Conservation (phyloP, 2,329 filamentous ascomycete genomes). For the Ceratocystis smalleyi region DNA sequence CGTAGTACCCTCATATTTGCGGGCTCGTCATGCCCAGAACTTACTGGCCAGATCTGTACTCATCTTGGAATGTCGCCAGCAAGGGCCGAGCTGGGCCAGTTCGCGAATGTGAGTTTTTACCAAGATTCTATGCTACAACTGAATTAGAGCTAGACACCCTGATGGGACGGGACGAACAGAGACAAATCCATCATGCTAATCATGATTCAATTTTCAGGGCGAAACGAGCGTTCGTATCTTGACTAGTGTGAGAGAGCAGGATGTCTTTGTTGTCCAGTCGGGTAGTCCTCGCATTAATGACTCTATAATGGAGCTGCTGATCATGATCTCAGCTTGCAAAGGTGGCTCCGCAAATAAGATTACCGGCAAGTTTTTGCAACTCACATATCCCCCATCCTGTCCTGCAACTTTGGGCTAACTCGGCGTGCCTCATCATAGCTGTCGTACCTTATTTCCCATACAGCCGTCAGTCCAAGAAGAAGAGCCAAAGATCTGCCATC, state of each 20-base stretch:
- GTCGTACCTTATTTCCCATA: conserved; percentile 97
- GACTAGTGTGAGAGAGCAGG: conserved; percentile 80
- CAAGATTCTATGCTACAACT: not conserved
- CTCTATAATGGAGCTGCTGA: conserved; percentile 96
- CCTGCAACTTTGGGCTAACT: conserved; percentile 6
- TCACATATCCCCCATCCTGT: not conserved
- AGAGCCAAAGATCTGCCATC: conserved; percentile 88
- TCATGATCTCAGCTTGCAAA: conserved; percentile 98
- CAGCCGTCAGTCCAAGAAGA: conserved; percentile 97
- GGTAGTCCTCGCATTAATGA: conserved; percentile 94
- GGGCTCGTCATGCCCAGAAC: conserved; percentile 49
- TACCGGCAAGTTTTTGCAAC: conserved; percentile 49
- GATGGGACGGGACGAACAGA: not conserved
- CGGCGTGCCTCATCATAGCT: conserved; percentile 33
- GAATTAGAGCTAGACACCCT: conserved; percentile 1
- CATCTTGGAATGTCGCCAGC: conserved; percentile 51
- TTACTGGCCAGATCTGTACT: conserved; percentile 51
- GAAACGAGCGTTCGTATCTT: conserved; percentile 55
- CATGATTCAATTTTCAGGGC: conserved; percentile 34
- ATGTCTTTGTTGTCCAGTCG: conserved; percentile 97
- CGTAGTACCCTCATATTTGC: conserved; percentile 53
- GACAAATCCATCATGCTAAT: conserved; percentile 12
- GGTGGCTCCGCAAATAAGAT: conserved; percentile 93
- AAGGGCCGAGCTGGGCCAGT: conserved; percentile 50
- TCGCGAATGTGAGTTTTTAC: conserved; percentile 44